Conservation (phyloP, 1,284 basidiomycete species). For the Afroboletus lepidellus region DNA sequence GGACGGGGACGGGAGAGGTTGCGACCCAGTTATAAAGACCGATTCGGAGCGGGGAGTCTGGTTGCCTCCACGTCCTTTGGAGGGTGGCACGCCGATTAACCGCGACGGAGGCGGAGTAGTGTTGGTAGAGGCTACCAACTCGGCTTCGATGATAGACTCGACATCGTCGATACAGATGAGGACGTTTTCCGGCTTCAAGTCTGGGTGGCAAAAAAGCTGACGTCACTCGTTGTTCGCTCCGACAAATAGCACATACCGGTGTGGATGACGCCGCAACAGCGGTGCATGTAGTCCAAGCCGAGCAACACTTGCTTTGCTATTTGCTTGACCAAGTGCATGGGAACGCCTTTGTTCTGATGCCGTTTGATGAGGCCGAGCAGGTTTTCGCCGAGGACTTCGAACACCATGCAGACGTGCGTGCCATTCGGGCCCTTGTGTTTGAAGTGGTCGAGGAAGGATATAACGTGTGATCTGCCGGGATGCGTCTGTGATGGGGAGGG, state of each 20-base stretch:
- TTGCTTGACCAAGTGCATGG: constrained; percentile 91
- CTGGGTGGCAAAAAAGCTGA: constrained; percentile 37
- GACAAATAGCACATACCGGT: constrained; percentile 52
- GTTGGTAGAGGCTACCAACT: constrained; percentile 62
- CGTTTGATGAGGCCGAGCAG: constrained; percentile 97
- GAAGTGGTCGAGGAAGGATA: constrained; percentile 97
- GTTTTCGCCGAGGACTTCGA: constrained; percentile 98
- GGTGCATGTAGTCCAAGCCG: constrained; percentile 97
- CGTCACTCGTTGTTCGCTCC: not conserved
- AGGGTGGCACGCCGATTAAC: constrained; percentile 93
- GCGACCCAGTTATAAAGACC: constrained; percentile 91
- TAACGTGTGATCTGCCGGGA: constrained; percentile 81
- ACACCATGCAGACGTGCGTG: constrained; percentile 99
- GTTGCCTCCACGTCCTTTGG: constrained; percentile 93
- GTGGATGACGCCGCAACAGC: constrained; percentile 93
- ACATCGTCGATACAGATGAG: constrained; percentile 98
- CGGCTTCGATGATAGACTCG: constrained; percentile 88
- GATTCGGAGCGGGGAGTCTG: constrained; percentile 92
- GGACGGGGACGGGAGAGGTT: constrained; percentile 83
- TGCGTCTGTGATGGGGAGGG: constrained; percentile 69
- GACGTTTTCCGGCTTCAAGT: constrained; percentile 98
- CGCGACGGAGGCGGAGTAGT: constrained; percentile 61
- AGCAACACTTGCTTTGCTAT: constrained; percentile 96
- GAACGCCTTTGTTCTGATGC: constrained; percentile 92
- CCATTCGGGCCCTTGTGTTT: constrained; percentile 96